These are phyloP conservation scores for Leptographium wingfieldii DNA, from an alignment of 2,329 filamentous ascomycete species.

Conservation along the genomic window DNA sequence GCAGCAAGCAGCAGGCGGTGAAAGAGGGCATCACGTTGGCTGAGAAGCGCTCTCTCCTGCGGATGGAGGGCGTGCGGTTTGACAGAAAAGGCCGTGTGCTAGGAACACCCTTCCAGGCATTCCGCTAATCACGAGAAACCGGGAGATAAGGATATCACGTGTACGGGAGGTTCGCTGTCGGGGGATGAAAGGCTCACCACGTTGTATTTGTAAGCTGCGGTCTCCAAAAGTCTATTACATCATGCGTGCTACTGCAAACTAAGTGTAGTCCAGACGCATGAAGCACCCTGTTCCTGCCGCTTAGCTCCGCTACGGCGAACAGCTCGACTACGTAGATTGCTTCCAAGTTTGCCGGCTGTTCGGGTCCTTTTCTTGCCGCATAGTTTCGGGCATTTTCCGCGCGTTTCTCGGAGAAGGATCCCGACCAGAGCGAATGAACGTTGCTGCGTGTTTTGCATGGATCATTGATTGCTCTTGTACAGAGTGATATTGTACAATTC, in stretches of 20 bases:
- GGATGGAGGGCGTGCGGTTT: conserved; percentile 51
- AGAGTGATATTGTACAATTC: too few relatives aligned
- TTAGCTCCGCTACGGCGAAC: background rate
- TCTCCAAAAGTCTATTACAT: too few relatives aligned
- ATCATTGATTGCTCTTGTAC: too few relatives aligned
- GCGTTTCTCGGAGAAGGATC: too few relatives aligned
- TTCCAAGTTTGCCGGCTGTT: background rate
- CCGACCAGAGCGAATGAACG: too few relatives aligned
- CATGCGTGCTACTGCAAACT: background rate
- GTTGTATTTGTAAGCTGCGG: background rate
- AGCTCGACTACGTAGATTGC: background rate
- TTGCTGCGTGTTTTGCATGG: too few relatives aligned
- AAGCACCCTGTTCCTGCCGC: background rate
- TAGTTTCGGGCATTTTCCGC: too few relatives aligned
- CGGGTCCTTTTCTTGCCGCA: background rate
- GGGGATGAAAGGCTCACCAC: background rate
- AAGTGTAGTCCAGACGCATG: background rate
- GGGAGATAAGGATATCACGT: background rate
- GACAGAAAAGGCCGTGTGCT: conserved; percentile 46
- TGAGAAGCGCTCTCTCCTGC: conserved; percentile 50
- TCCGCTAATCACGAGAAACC: conserved; percentile 12
- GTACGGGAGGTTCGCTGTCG: background rate
- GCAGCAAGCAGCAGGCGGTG: conserved; percentile 27
- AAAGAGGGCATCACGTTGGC: conserved; percentile 51
- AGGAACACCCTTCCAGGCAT: conserved; percentile 39